Conservation (phyloP, 129 eudicot species). For the Artemisia argyi region DNA sequence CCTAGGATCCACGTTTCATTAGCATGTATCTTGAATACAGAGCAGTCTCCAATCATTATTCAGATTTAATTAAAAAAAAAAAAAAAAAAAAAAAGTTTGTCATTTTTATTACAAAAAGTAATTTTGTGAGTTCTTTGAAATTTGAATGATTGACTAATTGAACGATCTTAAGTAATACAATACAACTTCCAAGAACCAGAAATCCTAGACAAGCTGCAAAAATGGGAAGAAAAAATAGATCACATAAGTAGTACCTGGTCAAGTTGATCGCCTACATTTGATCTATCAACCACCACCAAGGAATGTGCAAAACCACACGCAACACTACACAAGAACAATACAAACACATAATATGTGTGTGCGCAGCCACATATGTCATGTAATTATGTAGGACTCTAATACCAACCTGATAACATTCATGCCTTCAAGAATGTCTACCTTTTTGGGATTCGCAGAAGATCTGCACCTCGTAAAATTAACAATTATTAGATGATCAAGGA, state of each 20-base stretch:
- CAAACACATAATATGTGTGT: not conserved
- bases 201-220: not conserved
- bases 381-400: not conserved
- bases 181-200: not conserved
- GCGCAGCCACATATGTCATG: not conserved
- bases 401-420: constrained; percentile 94
- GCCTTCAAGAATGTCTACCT: constrained; percentile 82
- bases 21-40: not conserved
- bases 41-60: too few species aligned
- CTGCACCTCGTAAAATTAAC: constrained; percentile 33
- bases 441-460: constrained; percentile 80
- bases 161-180: not conserved
- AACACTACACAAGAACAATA: constrained; percentile 47
- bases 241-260: constrained; percentile 41
- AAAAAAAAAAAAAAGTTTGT: too few species aligned
- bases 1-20: not conserved
- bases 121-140: not conserved
- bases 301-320: constrained; percentile 97
- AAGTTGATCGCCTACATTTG: constrained; percentile 54
- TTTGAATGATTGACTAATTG: not conserved
- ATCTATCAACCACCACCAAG: constrained; percentile 76
- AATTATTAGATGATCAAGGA: not conserved
- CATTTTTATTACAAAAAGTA: too few species aligned
- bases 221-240: not conserved
- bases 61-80: too few species aligned